A percentile compares a stretch with the other conserved stretches of the same genome.
phyloP scores from a whole-genome alignment of 495 filamentous ascomycete species.

The Cryomyces minteri region DNA sequence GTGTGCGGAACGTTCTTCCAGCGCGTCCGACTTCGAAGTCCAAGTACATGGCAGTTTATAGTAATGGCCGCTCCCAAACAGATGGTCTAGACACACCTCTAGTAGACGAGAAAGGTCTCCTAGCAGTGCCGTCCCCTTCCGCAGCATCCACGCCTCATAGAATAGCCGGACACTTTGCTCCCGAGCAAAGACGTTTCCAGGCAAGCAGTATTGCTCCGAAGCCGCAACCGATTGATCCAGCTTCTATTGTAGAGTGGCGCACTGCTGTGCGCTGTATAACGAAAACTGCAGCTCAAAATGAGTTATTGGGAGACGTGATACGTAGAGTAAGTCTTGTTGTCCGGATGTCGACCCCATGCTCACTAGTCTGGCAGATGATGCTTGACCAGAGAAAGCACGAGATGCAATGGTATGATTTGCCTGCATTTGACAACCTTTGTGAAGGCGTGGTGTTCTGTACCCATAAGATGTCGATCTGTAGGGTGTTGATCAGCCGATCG shows the following conservation, averaged over 20 bases:
- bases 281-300: conserved; percentile 33
- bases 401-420: conserved; percentile 33
- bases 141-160: background rate
- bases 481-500: conserved; percentile 29
- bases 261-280: conserved; percentile 42
- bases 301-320: conserved; percentile 21
- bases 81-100: background rate
- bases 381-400: conserved; percentile 45
- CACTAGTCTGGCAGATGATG: conserved; percentile 29
- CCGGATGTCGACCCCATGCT: conserved; percentile 1
- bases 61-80: background rate
- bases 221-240: conserved; percentile 23
- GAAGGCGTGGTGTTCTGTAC: background rate
- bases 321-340: conserved; percentile 20
- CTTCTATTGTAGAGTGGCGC: conserved; percentile 47
- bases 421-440: background rate
- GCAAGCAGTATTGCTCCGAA: background rate
- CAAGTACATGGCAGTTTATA: background rate
- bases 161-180: background rate
- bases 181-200: background rate
- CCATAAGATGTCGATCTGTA: background rate
- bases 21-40: too few relatives aligned
- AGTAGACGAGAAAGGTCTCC: background rate
- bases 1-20: background rate
- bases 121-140: background rate